Evolutionary conservation across 73 alveolate species (phyloP).

Genomic region (Tetrahymena thermophila): DNA sequence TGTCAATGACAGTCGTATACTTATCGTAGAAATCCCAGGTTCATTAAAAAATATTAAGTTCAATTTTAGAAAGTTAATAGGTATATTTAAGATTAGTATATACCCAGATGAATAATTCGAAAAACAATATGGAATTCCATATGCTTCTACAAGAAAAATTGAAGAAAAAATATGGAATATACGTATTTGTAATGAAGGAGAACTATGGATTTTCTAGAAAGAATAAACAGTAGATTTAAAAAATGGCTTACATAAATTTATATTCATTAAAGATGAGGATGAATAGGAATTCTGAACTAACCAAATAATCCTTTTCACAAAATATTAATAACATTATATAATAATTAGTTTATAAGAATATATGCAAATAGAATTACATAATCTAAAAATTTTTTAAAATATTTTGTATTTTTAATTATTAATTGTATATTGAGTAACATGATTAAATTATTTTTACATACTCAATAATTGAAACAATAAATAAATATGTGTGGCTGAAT

Average conservation of each 20-base stretch:
- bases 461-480: no score
- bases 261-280: background rate
- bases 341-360: no score
- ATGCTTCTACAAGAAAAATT: background rate
- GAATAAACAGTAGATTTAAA: background rate
- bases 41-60: no score
- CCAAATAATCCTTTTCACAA: no score
- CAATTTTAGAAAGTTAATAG: background rate
- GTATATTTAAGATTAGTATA: background rate
- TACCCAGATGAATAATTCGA: background rate
- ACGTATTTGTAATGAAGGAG: background rate
- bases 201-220: background rate
- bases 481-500: no score
- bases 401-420: no score
- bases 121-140: background rate
- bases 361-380: no score
- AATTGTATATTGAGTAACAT: no score
- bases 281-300: background rate
- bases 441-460: no score
- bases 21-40: background rate
- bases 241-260: background rate
- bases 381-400: no score
- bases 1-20: background rate
- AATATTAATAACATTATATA: no score
- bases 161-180: background rate